A percentile compares a stretch with the other conserved stretches of the same genome.
Conservation (phyloP, 306 rosid genomes). For the barrel medic (Medicago truncatula) region MtrunA17r5.0-ANR NC_053049.1:47634001-47634500, state of each 20-base stretch:
- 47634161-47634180: too few species aligned
- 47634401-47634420: too few species aligned
- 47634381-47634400: too few species aligned
- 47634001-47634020: slow-evolving; percentile 63
- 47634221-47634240: neutral
- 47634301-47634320: neutral
- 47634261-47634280: neutral
- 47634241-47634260: neutral
- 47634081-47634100: slow-evolving; percentile 56
- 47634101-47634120: slow-evolving; percentile 31
- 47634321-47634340: neutral
- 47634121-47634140: neutral
- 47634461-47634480: neutral
- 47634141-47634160: neutral
- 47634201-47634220: too few species aligned
- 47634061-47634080: slow-evolving; percentile 43
- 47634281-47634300: neutral
- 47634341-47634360: neutral
- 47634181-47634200: too few species aligned
- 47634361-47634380: too few species aligned
- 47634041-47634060: slow-evolving; percentile 59
- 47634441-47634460: slow-evolving; percentile 26
- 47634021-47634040: slow-evolving; percentile 83
- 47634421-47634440: too few species aligned
- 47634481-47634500: neutral